Evolutionary conservation across 2,329 filamentous ascomycete species (phyloP), one percentile per base, ranked within the genome.

Genomic region (Clathrospora elynae): DNA sequence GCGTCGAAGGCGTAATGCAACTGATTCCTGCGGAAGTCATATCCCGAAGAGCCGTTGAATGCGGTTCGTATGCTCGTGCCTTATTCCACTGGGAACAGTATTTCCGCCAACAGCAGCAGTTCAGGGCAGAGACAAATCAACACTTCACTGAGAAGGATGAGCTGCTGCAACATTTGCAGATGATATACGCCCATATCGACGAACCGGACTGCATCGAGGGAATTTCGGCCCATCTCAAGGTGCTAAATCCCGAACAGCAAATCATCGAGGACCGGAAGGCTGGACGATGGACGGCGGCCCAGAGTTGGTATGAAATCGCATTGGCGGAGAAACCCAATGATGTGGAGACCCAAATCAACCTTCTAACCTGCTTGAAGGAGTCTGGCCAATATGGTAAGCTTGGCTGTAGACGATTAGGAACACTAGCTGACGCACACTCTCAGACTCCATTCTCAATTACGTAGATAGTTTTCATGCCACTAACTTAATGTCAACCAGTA

Each of bases 181-280:
- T 92, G 38, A 96, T 99, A 12, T 99, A 99, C 69, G 89, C 90
- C 1, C 88, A 96, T 58, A 97, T 99, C 48, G 93, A 99, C 62
- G 93, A 99, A 59, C 95, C 93, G 0, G 93, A 99, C 68, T 91
- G 92, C 1, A 85, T 99, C 22, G 91, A 97, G 65, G 93, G 93
- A 2, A 92, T 99, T 48, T 95, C 92, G 1, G 84, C 90, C 13
- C 87, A 93, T 65, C 76, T 97, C 3, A 86, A 87, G 45, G 83
- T 90, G 8, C 75, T 97, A n/a, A 88, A 95, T 54, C 86, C 96
- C 35, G 88, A 96, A 47, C 92, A 96, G 66, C 91, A 97, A 66
- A 87, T 96, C 20, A 78, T 96, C 41, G 90, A 95, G 59, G 90
- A 99, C 71, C 84, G 88, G 43, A 97, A 96, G 68, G 88, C 91